Evolutionary conservation across 129 eudicot species (phyloP), one percentile per base, ranked within the genome.

Genomic region (Smallanthus sonchifolius): DNA sequence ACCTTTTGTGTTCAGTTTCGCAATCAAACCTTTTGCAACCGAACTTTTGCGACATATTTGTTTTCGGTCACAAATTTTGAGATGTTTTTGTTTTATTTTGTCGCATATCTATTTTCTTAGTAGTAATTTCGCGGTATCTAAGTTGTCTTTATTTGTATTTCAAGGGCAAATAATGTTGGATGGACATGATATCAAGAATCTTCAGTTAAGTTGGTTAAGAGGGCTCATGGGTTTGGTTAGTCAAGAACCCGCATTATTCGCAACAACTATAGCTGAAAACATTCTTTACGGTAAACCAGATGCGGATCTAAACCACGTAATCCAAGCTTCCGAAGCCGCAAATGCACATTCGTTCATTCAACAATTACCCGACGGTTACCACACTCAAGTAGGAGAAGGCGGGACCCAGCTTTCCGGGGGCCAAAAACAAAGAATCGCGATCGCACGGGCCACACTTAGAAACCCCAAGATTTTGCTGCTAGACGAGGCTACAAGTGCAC

Each of bases 401-500:
- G 97, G 97, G 67, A 85, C 92, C 52, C 96, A 88, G 47, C 87
- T 91, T 35, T 91, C 97, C 5, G 97, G 97, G 5, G 97, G 97
- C 16, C 97, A 91, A 75, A 91, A 91, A 80, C 97, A 91, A 78
- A 76, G 95, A 74, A 84, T 91, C 5, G 95, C 97, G 0, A 91
- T 91, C 2, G 97, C 97, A 8, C 83, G 97, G 65, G 97, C 97
- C 34, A 78, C 91, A 40, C 60, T 91, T 15, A 72, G 96, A 70
- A 85, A 88, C 56, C 96, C 97, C 13, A 88, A 88, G 72, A 81
- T 91, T 70, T 70, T 91, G 35, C 92, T 91, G 17, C 86, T 91
- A 16, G 97, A 91, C n/a, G 97, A 91, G 59, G 97, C 97, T 38
- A 91, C 97, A 40, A 91, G 97, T 81, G 95, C 97, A 42, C 90